Percentiles rank a stretch among this genome's conserved stretches.
phyloP scores from a whole-genome alignment of 495 filamentous ascomycete species.

The Penicillium bovifimosum region DNA sequence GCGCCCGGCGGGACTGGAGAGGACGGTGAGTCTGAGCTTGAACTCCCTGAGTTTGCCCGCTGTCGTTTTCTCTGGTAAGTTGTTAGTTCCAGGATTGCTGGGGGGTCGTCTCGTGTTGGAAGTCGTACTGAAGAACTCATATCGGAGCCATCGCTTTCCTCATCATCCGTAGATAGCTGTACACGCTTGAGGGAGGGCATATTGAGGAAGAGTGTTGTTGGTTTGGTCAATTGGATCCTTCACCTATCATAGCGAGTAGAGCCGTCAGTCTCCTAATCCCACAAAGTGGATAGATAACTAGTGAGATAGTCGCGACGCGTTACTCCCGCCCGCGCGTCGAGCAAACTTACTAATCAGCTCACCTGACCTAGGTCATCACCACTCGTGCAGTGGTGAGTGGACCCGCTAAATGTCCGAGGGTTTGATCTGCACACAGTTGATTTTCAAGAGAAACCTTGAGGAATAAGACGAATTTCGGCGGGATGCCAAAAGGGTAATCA shows the following conservation, averaged over 20 bases:
- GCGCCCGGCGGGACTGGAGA: slow-evolving; percentile 12
- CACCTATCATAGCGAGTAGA: slow-evolving; percentile 1
- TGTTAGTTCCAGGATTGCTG: neutral
- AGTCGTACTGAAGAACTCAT: slow-evolving; percentile 35
- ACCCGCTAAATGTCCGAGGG: neutral
- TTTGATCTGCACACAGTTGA: too few species aligned
- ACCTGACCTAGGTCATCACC: too few species aligned
- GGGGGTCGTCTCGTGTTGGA: neutral
- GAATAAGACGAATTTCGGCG: neutral
- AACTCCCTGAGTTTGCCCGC: slow-evolving; percentile 15
- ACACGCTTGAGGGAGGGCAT: slow-evolving; percentile 46
- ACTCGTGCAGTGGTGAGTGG: too few species aligned
- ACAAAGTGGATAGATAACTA: neutral
- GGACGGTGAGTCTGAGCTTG: slow-evolving; percentile 19
- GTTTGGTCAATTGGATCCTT: neutral
- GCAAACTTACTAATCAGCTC: neutral
- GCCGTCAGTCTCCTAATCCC: neutral
- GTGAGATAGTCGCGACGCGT: neutral
- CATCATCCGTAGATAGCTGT: slow-evolving; percentile 41
- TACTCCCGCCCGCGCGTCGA: neutral
- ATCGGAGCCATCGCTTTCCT: slow-evolving; percentile 38
- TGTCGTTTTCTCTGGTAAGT: slow-evolving; percentile 36
- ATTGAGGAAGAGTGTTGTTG: slow-evolving; percentile 7
- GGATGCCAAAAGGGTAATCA: too few species aligned
- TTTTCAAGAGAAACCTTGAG: too few species aligned